Evolutionary conservation across 441 rosid genomes (phyloP), one percentile per base, ranked within the genome.

Genomic region (Euphorbia schlechtendalii): DNA sequence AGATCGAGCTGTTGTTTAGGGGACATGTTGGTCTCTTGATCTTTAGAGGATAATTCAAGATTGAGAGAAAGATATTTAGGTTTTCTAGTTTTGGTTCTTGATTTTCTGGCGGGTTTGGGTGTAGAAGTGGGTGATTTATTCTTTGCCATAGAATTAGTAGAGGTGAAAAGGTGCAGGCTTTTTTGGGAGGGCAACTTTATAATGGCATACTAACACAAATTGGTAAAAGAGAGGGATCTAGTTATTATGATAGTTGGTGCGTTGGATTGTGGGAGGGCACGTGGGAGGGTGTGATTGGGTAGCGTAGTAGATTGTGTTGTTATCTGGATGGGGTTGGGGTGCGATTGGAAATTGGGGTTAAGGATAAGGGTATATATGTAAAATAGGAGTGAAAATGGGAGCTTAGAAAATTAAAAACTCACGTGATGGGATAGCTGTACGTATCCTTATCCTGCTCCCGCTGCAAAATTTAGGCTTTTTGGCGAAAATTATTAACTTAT

Each of bases 1-100:
- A 76, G 75, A 53, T 73, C 73, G 4, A 77, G 62, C 32, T 65
- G 61, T 36, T 60, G 74, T 34, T 52, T 52, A 14, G 3, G 62
- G 45, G 52, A 32, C 53, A 69, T 61, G 3, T 9, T 71, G 38
- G 10, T 46, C 56, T 74, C 32, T 24, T 64, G 58, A 20, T 46
- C 64, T 34, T 25, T 9, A 15, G 67, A 51, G 72, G 71, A 51
- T 40, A 81, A 74, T 20, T 81, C 76, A 20, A 77, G 79, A 66
- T 71, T 84, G 15, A 88, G 75, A 56, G 90, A 83, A 11, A 84
- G 77, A 59, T 71, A 88, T 65, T 84, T 88, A 17, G 92, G 96
- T 63, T 71, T 85, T n/a, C 84, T 83, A 9, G 82, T 81, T 65
- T 73, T 86, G 64, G 76, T 81, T 62, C 89, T 86, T 43, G 74